A percentile compares a stretch with the other conserved stretches of the same genome.
Evolutionary conservation across 2,329 filamentous ascomycete genomes (phyloP).

Genomic region (Fusarium metavorans): DNA sequence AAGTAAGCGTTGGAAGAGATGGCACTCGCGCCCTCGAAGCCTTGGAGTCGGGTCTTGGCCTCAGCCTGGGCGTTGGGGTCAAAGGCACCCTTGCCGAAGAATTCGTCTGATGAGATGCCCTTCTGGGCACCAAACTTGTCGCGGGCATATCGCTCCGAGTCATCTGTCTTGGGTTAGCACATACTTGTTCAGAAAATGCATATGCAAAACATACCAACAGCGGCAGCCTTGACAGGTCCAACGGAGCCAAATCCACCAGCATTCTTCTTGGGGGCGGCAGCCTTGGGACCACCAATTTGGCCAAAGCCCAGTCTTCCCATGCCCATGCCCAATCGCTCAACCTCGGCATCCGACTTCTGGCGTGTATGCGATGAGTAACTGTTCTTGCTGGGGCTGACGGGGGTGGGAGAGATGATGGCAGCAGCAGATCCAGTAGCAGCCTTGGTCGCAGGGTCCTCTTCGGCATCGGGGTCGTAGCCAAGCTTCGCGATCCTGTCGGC

Average conservation of each 20-base stretch:
- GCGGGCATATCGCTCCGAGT: slow-evolving; percentile 85
- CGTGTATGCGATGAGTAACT: slow-evolving; percentile 68
- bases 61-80: slow-evolving; percentile 85
- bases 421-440: slow-evolving; percentile 65
- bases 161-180: slow-evolving; percentile 59
- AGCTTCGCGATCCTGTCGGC: slow-evolving; percentile 95
- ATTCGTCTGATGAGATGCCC: slow-evolving; percentile 97
- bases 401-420: slow-evolving; percentile 78
- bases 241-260: slow-evolving; percentile 89
- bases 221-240: slow-evolving; percentile 76
- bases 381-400: slow-evolving; percentile 73
- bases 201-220: slow-evolving; percentile 68
- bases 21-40: slow-evolving; percentile 90
- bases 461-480: slow-evolving; percentile 93
- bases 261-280: slow-evolving; percentile 74
- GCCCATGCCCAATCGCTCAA: slow-evolving; percentile 92
- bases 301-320: slow-evolving; percentile 88
- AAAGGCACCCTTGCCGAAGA: slow-evolving; percentile 91
- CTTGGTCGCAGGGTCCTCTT: slow-evolving; percentile 67
- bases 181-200: not conserved
- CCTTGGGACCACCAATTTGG: slow-evolving; percentile 76
- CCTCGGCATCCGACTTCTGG: slow-evolving; percentile 78
- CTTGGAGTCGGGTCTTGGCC: slow-evolving; percentile 87
- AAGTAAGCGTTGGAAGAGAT: slow-evolving; percentile 99
- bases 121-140: slow-evolving; percentile 93